Evolutionary conservation across 495 filamentous ascomycete species (phyloP).

Genomic region (Bathelium albidoporum): DNA sequence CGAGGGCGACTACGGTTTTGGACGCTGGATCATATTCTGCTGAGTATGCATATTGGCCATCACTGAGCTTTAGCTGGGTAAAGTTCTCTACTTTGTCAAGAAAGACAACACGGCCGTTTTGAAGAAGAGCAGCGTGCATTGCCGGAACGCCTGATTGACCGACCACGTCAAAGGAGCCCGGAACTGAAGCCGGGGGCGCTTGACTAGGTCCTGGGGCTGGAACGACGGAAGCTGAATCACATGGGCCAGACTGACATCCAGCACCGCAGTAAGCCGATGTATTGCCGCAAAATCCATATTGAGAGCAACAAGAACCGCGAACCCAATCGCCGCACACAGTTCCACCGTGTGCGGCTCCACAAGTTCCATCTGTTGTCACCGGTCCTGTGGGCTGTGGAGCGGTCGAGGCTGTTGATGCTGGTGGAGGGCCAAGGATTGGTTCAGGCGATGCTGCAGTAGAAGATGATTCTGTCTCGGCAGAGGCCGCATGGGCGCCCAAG

Average conservation of each 20-base stretch:
- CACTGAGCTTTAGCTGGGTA: slow-evolving; percentile 43
- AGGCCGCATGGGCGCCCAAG: slow-evolving; percentile 7
- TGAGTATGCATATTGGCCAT: slow-evolving; percentile 49
- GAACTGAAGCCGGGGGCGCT: slow-evolving; percentile 26
- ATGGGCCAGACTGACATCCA: slow-evolving; percentile 39
- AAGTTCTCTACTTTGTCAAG: slow-evolving; percentile 56
- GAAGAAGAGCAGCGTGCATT: slow-evolving; percentile 53
- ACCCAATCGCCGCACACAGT: slow-evolving; percentile 41
- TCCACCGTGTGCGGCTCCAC: slow-evolving; percentile 36
- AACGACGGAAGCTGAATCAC: slow-evolving; percentile 18
- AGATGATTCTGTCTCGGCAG: background rate
- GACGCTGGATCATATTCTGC: slow-evolving; percentile 47
- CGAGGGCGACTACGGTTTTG: slow-evolving; percentile 39
- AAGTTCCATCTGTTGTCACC: slow-evolving; percentile 39
- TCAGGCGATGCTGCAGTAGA: slow-evolving; percentile 7
- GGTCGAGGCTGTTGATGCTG: slow-evolving; percentile 14
- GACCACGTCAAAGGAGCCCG: slow-evolving; percentile 39
- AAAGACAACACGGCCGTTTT: slow-evolving; percentile 50
- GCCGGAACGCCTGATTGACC: slow-evolving; percentile 51
- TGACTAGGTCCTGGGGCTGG: slow-evolving; percentile 25
- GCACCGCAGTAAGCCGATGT: slow-evolving; percentile 35
- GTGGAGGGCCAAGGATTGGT: slow-evolving; percentile 14
- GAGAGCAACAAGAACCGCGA: slow-evolving; percentile 40
- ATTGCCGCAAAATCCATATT: slow-evolving; percentile 39
- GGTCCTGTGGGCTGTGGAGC: slow-evolving; percentile 25